Evolutionary conservation across 306 rosid species (phyloP).

Genomic region (Acacia confusa): DNA sequence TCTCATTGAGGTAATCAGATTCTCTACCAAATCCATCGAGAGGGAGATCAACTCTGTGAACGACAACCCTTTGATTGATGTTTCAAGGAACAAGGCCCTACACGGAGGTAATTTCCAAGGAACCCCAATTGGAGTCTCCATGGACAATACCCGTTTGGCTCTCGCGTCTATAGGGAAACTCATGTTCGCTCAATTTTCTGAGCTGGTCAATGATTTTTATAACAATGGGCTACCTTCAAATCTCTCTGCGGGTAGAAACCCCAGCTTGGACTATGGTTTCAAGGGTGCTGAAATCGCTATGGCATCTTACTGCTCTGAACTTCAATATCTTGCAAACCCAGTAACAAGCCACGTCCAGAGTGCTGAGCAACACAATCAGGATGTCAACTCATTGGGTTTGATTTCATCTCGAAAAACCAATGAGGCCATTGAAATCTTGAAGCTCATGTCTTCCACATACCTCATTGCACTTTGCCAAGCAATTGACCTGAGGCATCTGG

Average conservation of each 20-base stretch:
- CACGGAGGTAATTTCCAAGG: constrained; percentile 98
- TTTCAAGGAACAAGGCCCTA: constrained; percentile 85
- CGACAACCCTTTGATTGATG: constrained; percentile 92
- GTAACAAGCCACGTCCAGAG: constrained; percentile 91
- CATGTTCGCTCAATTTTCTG: constrained; percentile 90
- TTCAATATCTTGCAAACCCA: constrained; percentile 81
- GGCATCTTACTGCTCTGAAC: constrained; percentile 90
- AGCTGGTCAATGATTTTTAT: constrained; percentile 85
- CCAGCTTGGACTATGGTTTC: constrained; percentile 90
- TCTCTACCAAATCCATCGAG: constrained; percentile 81
- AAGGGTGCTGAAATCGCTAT: constrained; percentile 95
- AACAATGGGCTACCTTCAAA: constrained; percentile 88
- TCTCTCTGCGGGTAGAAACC: constrained; percentile 72
- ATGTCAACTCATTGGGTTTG: constrained; percentile 85
- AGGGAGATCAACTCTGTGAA: constrained; percentile 90
- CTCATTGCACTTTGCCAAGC: constrained; percentile 85
- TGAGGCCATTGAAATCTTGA: constrained; percentile 70
- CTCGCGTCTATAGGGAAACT: constrained; percentile 87
- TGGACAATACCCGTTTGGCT: constrained; percentile 94
- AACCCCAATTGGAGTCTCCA: constrained; percentile 93
- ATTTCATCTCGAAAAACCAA: constrained; percentile 82
- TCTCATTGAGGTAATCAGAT: constrained; percentile 77
- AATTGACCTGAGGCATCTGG: constrained; percentile 86
- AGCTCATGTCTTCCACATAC: constrained; percentile 84
- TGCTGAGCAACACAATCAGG: constrained; percentile 93